Percentiles rank a stretch among this genome's conserved stretches.
Conservation (phyloP, 2,329 filamentous ascomycete species). For the Sporothrix humicola region DNA sequence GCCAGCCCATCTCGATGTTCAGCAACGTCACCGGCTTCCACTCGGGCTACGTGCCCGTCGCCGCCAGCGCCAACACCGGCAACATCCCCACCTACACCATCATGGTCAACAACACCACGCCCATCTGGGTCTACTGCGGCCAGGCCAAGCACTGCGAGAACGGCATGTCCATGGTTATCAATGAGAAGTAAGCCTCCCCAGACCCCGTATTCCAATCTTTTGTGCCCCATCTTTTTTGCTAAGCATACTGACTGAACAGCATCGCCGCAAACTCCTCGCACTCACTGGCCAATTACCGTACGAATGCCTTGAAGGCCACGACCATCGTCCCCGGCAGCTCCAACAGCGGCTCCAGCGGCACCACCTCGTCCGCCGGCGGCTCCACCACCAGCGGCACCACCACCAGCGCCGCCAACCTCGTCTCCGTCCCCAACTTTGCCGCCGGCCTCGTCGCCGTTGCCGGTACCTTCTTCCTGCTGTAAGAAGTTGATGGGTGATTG, state of each 20-base stretch:
- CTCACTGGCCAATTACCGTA: conserved; percentile 58
- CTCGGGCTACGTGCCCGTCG: conserved; percentile 70
- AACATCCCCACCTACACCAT: conserved; percentile 73
- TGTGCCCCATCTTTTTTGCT: too few species aligned
- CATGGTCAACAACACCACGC: conserved; percentile 69
- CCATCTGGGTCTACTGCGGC: conserved; percentile 81
- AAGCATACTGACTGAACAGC: conserved; percentile 25
- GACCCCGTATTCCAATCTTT: too few species aligned
- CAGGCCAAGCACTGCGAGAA: conserved; percentile 75
- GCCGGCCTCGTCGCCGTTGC: conserved; percentile 52
- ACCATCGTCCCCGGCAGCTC: conserved; percentile 44
- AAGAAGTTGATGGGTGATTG: conserved; percentile 24
- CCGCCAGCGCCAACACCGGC: conserved; percentile 55
- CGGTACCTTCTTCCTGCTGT: conserved; percentile 52
- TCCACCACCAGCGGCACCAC: conserved; percentile 39
- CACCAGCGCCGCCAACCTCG: conserved; percentile 40
- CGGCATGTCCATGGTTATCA: conserved; percentile 79
- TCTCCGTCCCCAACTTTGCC: conserved; percentile 51
- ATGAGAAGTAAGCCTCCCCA: conserved; percentile 64
- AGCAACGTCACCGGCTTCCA: conserved; percentile 64
- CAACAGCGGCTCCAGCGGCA: conserved; percentile 36
- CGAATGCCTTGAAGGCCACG: conserved; percentile 50
- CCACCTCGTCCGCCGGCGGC: conserved; percentile 41
- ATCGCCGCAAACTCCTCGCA: conserved; percentile 58
- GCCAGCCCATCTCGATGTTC: conserved; percentile 48